These are phyloP conservation scores for Parachlorella kessleri DNA, from an alignment of 139 green algal genomes.

Conservation along the genomic window DNA sequence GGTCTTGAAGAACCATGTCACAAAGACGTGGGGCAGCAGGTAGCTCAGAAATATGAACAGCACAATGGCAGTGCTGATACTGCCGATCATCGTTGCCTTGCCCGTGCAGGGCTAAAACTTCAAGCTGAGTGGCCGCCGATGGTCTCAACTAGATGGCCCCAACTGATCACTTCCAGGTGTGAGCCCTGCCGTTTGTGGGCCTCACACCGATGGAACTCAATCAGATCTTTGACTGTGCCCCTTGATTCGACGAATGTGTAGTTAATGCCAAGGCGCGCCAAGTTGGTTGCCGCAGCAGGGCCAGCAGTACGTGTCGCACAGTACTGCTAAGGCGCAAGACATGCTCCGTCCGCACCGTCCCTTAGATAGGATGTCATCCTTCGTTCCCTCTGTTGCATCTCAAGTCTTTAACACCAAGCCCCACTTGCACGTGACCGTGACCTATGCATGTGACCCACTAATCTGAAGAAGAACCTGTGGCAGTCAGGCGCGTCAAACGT, in stretches of 20 bases:
- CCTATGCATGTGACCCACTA: background rate
- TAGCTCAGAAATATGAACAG: constrained; percentile 58
- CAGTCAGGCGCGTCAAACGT: background rate
- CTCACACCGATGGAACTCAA: too few relatives aligned
- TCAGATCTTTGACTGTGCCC: too few relatives aligned
- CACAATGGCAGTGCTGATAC: constrained; percentile 19
- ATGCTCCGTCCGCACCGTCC: too few relatives aligned
- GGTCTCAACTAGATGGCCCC: background rate
- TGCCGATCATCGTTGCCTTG: constrained; percentile 16
- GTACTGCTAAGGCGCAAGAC: too few relatives aligned
- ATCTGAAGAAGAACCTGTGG: too few relatives aligned
- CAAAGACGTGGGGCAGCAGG: constrained; percentile 65
- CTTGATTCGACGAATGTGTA: too few relatives aligned
- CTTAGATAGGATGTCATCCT: too few relatives aligned
- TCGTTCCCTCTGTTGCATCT: background rate
- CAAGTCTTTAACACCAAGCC: background rate
- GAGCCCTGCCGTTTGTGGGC: too few relatives aligned
- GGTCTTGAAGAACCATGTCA: constrained; percentile 66
- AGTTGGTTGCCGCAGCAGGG: too few relatives aligned
- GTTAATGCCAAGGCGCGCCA: too few relatives aligned
- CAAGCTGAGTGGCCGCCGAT: background rate
- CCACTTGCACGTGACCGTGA: background rate
- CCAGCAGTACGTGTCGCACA: background rate
- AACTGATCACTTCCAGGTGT: too few relatives aligned
- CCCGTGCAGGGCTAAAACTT: background rate